Base-by-base conservation (phyloP, 2,329 filamentous ascomycete species). In the Biscogniauxia marginata region DNA sequence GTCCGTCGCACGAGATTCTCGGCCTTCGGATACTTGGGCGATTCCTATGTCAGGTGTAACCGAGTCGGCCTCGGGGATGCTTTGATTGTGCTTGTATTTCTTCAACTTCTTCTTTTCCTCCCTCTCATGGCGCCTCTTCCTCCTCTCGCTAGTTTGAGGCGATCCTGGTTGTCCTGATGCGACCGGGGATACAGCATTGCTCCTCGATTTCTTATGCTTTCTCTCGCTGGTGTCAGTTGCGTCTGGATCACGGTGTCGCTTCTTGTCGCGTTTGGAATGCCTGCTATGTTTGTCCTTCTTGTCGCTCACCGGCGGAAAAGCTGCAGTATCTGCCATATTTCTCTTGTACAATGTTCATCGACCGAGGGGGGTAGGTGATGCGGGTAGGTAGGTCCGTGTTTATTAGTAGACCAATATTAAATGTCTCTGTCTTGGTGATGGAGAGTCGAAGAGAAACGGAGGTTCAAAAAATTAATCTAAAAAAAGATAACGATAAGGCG, bases 181-280 rank as follows among this genome's bases (percentile, higher is more conserved):
- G 20, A 25, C 13, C 21, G 6, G 24, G 18, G 51, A 48, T 24
- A 25, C 25, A 20, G 5, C 56, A 52, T 57, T 51, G 25, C 65
- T 78, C 68, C 79, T 81, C 4, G 78, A 77, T 57, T 78, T 79
- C 63, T 82, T 81, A 64, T 78, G 73, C 67, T 77, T 79, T 65
- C 76, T 75, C 57, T 80, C 77, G 34, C 69, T 66, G 48, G 74
- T 71, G 44, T 70, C 71, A 7, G 61, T 55, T 19, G 62, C 64
- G 4, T 63, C 64, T 25, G 58, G 13, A 25, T 70, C 65, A 48
- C 64, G 65, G 46, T 66, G 61, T 56, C 68, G 63, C 58, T 70
- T 71, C 54, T 65, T 63, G 13, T 63, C 61, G 39, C 58, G 61
- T 47, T 63, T 70, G 7, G 57, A 59, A 47, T 57, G 58, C 53